These are phyloP conservation scores for Coprinopsis cinerea DNA, from an alignment of 768 basidiomycete species.

Conservation along the genomic window DNA sequence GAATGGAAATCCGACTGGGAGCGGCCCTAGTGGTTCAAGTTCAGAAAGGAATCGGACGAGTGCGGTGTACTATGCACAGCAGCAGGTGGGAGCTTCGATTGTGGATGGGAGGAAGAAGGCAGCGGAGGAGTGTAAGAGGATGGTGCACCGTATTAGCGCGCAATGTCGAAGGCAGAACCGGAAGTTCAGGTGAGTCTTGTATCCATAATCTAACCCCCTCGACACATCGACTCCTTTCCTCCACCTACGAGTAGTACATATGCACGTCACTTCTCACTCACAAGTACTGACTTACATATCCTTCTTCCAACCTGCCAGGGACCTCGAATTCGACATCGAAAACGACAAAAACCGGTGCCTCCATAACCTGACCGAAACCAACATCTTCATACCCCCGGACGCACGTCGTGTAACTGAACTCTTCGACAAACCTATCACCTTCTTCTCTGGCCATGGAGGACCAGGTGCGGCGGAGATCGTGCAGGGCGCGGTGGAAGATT, in stretches of 20 bases:
- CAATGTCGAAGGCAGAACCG: constrained; percentile 42
- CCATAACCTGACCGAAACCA: constrained; percentile 18
- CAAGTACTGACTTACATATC: constrained; percentile 10
- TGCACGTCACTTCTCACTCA: neutral
- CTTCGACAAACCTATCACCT: constrained; percentile 45
- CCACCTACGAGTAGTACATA: too few species aligned
- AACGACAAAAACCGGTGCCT: constrained; percentile 45
- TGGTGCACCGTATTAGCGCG: constrained; percentile 39
- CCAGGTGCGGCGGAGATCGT: constrained; percentile 41
- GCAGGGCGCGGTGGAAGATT: constrained; percentile 48
- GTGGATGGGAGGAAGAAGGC: constrained; percentile 46
- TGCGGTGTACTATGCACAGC: constrained; percentile 24
- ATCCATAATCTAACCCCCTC: neutral
- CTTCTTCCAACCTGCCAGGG: constrained; percentile 26
- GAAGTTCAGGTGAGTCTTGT: constrained; percentile 40
- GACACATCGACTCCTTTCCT: neutral
- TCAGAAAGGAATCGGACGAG: constrained; percentile 9
- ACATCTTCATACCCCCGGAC: constrained; percentile 18
- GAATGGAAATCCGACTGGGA: neutral
- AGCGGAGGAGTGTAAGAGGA: constrained; percentile 38
- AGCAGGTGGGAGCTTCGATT: constrained; percentile 39
- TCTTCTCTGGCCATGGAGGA: constrained; percentile 35
- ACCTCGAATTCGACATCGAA: constrained; percentile 56
- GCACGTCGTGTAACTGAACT: constrained; percentile 42
- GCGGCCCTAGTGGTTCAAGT: neutral